Conservation (phyloP, 768 basidiomycete species). For the Trametes elegans region DNA sequence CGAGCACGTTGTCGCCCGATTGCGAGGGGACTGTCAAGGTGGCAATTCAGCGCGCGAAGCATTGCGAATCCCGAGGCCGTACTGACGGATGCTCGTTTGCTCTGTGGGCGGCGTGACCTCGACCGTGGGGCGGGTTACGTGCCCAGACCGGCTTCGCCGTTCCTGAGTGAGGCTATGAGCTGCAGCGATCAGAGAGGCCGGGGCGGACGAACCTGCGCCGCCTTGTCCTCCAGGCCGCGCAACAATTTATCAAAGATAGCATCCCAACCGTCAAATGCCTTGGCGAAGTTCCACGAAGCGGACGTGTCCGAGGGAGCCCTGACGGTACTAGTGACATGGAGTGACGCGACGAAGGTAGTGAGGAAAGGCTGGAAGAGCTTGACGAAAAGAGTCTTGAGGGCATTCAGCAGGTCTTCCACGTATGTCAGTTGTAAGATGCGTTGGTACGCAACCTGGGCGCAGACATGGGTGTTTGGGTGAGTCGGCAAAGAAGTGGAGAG, state of each 20-base stretch:
- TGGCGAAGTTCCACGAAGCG: constrained; percentile 63
- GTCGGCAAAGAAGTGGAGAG: background rate
- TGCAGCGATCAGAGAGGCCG: background rate
- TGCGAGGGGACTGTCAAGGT: constrained; percentile 43
- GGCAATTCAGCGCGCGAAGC: background rate
- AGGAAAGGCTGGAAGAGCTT: constrained; percentile 85
- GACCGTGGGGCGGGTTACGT: constrained; percentile 33
- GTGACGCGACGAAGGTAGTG: constrained; percentile 76
- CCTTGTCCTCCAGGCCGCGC: constrained; percentile 71
- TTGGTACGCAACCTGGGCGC: constrained; percentile 85
- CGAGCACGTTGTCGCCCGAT: constrained; percentile 51
- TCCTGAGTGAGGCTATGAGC: constrained; percentile 45
- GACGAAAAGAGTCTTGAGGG: constrained; percentile 82
- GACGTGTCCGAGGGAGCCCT: constrained; percentile 38
- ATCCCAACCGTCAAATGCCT: constrained; percentile 81
- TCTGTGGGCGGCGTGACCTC: constrained; percentile 51
- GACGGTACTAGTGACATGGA: constrained; percentile 58
- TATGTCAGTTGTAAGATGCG: constrained; percentile 94
- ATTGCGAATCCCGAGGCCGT: background rate
- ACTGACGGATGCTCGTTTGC: constrained; percentile 57
- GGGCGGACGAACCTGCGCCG: constrained; percentile 49
- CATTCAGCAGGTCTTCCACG: constrained; percentile 80
- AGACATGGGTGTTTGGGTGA: background rate
- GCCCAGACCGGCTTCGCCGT: constrained; percentile 62
- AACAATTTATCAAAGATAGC: constrained; percentile 73